Evolutionary conservation across 2,329 filamentous ascomycete genomes (phyloP), one percentile per base, ranked within the genome.

Genomic region (Dendryphion nanum): DNA sequence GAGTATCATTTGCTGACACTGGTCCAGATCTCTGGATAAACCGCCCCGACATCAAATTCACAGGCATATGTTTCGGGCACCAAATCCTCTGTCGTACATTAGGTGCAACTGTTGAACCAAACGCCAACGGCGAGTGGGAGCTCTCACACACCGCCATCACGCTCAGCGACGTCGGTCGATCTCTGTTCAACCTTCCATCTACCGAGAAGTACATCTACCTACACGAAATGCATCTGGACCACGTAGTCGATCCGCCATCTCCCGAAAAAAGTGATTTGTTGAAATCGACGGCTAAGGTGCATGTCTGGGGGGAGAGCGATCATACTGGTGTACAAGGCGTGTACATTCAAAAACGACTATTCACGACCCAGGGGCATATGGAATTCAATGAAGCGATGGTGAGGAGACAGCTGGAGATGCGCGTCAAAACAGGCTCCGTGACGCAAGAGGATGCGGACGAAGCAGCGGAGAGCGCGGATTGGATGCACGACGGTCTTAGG

Each of bases 1-100:
- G 8, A 13, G 16, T 14, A 4, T 30, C 10, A 10, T 30, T 13
- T n/a, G n/a, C n/a, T 8, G 10, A 30, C 12, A 30, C 29, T 8
- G 10, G 8, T 8, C 6, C 23, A 71, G 72, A 74, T 20, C 50
- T 80, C 4, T 81, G 76, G 76, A 55, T 59, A 5, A 56, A 64
- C 4, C 66, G 74, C 2, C 75, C 75, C 2, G 69, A 76, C 15
- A 74, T 79, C 32, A 71, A 72, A 21, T 72, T 73, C 45, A 60
- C 66, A 7, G 71, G 71, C 14, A 68, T 74, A 24, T 75, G 71
- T 41, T 75, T 74, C 41, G 71, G 71, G 13, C 71, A 75, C 35
- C 71, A 74, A 46, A 57, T 74, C 14, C 63, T 75, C 10, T 68
- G 63, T 18, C 68, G 71, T 15, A 58, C 64, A 2, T 63, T 74